Evolutionary conservation across 495 filamentous ascomycete genomes (phyloP), one percentile per base, ranked within the genome.

Genomic region (Penicillium waksmanii): DNA sequence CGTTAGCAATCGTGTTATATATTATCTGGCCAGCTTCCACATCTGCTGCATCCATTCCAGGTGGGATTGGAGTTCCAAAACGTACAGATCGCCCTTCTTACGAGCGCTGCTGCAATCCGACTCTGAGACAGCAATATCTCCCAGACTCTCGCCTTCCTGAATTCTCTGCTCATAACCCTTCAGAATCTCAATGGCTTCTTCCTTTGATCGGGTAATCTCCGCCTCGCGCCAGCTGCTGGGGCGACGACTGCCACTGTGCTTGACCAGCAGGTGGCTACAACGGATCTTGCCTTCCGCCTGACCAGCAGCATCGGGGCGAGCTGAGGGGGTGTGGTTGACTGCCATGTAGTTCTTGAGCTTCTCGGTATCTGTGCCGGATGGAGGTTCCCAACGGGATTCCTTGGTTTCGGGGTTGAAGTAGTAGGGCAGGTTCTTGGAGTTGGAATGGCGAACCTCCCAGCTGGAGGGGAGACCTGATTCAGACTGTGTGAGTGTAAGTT

Each of bases 391-490:
- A 72, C 89, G 84, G 51, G 95, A 98, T 64, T 88, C 85, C 67
- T 90, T 92, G 49, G 89, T 89, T 27, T 72, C 72, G 25, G 88
- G 74, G 76, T 96, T 95, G 88, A 96, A 98, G 77, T 97, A 98
- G 80, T 98, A 98, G 36, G 95, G 95, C 15, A 98, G 89, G 74
- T 95, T 96, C 78, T 96, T 98, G 73, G 91, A 93, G 77, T 96
- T 94, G 71, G 90, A 96, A 77, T 94, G 91, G 66, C 93, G 91
- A 68, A 98, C 91, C 76, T 96, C 93, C 95, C 95, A 97, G 69
- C 85, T 82, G 5, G 84, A 69, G 46, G 95, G 95, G 54, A 98
- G 86, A 68, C 95, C 95, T 64, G 89, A 87, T 44, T 92, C 89
- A 64, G 80, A 73, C 82, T 87, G 46, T 3, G 55, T 33, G 5